These are phyloP conservation scores for Tricharina praecox DNA, from an alignment of 495 filamentous ascomycete genomes.

Conservation along the genomic window DNA sequence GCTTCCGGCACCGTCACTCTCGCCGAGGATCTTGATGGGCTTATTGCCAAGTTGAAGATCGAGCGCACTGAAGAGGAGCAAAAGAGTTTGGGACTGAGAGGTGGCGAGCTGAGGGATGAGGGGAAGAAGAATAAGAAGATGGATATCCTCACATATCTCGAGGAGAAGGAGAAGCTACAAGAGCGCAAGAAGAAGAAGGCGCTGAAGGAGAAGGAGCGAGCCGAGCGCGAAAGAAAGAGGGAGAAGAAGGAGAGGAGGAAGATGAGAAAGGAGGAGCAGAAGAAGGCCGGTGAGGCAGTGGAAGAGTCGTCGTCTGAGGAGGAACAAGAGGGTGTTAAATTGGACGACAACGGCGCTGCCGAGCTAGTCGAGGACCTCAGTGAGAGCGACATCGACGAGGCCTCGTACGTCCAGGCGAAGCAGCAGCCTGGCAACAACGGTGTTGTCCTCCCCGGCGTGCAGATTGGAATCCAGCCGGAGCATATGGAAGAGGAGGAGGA, in stretches of 20 bases:
- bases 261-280: background rate
- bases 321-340: background rate
- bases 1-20: no score
- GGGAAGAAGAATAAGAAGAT: no score
- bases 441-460: background rate
- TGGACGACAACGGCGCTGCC: no score
- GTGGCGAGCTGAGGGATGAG: no score
- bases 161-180: background rate
- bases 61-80: background rate
- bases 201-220: background rate
- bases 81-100: constrained; percentile 1
- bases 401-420: no score
- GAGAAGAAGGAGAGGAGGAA: background rate
- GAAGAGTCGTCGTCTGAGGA: background rate
- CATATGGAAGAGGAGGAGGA: background rate
- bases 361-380: no score
- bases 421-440: no score
- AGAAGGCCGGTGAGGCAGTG: background rate
- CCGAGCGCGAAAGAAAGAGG: background rate
- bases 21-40: background rate
- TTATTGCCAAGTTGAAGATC: background rate
- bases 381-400: no score
- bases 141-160: no score
- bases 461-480: background rate
- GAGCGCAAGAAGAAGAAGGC: background rate